phyloP scores from a whole-genome alignment of 495 filamentous ascomycete species.

The Alectoria sarmentosa region DNA sequence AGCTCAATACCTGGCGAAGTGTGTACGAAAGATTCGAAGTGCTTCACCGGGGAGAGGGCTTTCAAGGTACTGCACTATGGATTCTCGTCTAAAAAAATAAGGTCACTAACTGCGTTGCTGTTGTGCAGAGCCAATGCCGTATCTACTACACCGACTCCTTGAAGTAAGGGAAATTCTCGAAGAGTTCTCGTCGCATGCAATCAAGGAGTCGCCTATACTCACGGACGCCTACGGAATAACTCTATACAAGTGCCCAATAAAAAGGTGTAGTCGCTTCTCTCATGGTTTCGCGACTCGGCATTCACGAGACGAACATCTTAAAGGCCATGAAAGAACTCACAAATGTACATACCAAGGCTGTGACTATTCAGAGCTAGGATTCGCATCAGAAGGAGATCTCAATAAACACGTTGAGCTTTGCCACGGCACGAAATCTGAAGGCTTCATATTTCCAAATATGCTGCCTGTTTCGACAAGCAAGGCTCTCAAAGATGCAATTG shows the following conservation, averaged over 20 bases:
- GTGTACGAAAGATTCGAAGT: too few species aligned
- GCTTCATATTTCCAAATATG: slow-evolving; percentile 5
- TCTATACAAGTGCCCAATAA: slow-evolving; percentile 13
- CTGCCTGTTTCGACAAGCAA: not conserved
- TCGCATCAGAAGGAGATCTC: slow-evolving; percentile 2
- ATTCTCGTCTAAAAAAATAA: too few species aligned
- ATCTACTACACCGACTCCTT: not conserved
- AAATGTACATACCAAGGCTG: slow-evolving; percentile 8
- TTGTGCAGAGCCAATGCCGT: not conserved
- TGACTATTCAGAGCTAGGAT: slow-evolving; percentile 12
- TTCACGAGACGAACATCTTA: slow-evolving; percentile 11
- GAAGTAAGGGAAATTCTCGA: slow-evolving; percentile 12
- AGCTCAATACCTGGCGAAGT: too few species aligned
- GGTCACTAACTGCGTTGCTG: not conserved
- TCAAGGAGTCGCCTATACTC: not conserved
- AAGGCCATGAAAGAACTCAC: slow-evolving; percentile 8
- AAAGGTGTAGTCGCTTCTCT: slow-evolving; percentile 4
- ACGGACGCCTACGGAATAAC: slow-evolving; percentile 13
- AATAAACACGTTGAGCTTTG: slow-evolving; percentile 2
- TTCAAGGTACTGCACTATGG: too few species aligned
- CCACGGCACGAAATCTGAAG: not conserved
- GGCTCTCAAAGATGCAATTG: slow-evolving; percentile 17
- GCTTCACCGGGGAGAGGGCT: too few species aligned
- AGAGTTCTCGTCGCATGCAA: not conserved
- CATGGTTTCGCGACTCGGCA: not conserved